Evolutionary conservation across 257 asterid genomes (phyloP).

Genomic region (Przewalskia tangutica): DNA sequence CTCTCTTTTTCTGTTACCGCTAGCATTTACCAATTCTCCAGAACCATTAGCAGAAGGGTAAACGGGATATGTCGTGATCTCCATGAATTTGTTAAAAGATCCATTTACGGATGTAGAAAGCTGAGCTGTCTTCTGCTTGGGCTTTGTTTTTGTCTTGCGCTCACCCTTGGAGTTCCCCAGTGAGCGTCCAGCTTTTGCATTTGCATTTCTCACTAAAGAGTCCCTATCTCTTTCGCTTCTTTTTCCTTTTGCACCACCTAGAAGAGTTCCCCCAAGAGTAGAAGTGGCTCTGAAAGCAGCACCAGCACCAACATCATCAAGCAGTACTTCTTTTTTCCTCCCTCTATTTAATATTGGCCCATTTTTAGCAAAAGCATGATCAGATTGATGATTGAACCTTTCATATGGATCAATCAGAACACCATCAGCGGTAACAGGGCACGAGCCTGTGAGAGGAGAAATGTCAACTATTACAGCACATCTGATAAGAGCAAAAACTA

Average conservation of each 20-base stretch:
- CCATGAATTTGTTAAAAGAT: constrained; percentile 33
- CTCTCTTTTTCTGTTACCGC: constrained; percentile 41
- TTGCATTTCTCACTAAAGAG: constrained; percentile 21
- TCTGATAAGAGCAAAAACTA: not conserved
- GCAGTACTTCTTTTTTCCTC: constrained; percentile 72
- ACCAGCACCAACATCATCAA: constrained; percentile 60
- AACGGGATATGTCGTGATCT: constrained; percentile 15
- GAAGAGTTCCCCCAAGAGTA: constrained; percentile 34
- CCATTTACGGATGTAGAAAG: constrained; percentile 73
- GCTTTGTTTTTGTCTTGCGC: constrained; percentile 70
- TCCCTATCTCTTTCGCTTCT: constrained; percentile 72
- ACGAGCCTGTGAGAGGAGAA: constrained; percentile 7
- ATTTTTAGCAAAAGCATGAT: constrained; percentile 38
- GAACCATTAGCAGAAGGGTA: constrained; percentile 32
- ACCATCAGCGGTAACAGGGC: constrained; percentile 27
- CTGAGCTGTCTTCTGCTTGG: constrained; percentile 81
- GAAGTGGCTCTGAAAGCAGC: constrained; percentile 42
- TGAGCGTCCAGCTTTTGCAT: constrained; percentile 49
- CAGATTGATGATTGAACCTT: constrained; percentile 27
- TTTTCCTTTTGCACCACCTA: constrained; percentile 78
- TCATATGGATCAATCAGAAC: constrained; percentile 25
- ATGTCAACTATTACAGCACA: not conserved
- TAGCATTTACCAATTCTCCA: constrained; percentile 30
- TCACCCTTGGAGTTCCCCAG: constrained; percentile 71
- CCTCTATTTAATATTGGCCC: constrained; percentile 70